Percentiles rank a stretch among this genome's conserved stretches.
These are phyloP conservation scores for Colletotrichum sp. DNA, from an alignment of 2,329 filamentous ascomycete genomes.

Conservation along the genomic window DNA sequence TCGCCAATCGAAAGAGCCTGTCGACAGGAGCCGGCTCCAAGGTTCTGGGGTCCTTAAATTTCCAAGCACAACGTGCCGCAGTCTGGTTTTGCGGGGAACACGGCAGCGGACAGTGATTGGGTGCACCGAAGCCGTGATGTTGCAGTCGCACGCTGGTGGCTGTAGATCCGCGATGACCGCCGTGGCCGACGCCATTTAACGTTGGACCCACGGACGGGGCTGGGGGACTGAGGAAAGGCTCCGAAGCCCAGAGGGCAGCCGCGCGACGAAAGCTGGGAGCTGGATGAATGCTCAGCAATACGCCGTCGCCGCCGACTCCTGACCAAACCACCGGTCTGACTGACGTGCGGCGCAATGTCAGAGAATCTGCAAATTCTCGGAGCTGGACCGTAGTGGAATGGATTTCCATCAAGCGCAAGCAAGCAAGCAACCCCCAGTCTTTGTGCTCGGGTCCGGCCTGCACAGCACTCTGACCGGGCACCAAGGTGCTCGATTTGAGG, in stretches of 20 bases:
- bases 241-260: background rate
- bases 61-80: background rate
- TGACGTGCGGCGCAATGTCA: background rate
- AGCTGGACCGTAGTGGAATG: background rate
- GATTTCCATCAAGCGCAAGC: background rate
- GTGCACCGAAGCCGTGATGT: background rate
- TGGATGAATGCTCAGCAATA: background rate
- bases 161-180: slow-evolving; percentile 8
- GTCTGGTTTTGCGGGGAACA: slow-evolving; percentile 7
- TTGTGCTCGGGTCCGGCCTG: background rate
- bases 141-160: background rate
- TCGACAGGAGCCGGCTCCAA: slow-evolving; percentile 2
- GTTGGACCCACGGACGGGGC: background rate
- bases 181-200: background rate
- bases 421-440: background rate
- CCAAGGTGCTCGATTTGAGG: background rate
- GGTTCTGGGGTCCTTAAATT: slow-evolving; percentile 9
- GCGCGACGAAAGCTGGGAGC: background rate
- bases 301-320: background rate
- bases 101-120: background rate
- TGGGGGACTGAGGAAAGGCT: background rate
- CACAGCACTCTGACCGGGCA: background rate
- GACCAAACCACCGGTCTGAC: background rate
- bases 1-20: background rate
- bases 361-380: background rate